A percentile compares a stretch with the other conserved stretches of the same genome.
Conservation (phyloP, 345 rosid genomes). For the Dimocarpus longan region DNA sequence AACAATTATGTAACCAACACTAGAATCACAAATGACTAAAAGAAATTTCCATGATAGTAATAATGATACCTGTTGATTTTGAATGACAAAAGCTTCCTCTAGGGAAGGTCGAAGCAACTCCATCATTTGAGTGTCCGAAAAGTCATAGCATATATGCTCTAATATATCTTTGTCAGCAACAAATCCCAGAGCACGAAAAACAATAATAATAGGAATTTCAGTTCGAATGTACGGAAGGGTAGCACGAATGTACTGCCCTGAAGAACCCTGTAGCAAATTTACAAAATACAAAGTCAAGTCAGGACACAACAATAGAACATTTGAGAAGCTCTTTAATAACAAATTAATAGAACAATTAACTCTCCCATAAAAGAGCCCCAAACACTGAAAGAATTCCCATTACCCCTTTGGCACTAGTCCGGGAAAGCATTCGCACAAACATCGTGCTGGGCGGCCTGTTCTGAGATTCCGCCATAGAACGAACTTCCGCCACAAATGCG, state of each 20-base stretch:
- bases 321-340: not conserved
- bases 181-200: conserved; percentile 95
- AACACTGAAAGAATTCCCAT: conserved; percentile 19
- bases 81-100: conserved; percentile 98
- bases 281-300: not conserved
- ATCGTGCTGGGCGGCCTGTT: conserved; percentile 96
- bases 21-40: not conserved
- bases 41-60: not conserved
- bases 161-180: conserved; percentile 96
- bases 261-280: conserved; percentile 67
- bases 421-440: conserved; percentile 99
- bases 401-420: conserved; percentile 98
- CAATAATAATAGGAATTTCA: conserved; percentile 96
- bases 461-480: conserved; percentile 97
- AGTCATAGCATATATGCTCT: conserved; percentile 94
- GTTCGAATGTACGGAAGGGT: conserved; percentile 97
- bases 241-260: conserved; percentile 93
- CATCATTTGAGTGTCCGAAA: conserved; percentile 94
- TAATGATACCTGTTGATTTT: conserved; percentile 81
- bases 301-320: not conserved
- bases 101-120: conserved; percentile 95
- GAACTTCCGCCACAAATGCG: conserved; percentile 88
- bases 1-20: not conserved
- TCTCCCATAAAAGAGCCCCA: not conserved
- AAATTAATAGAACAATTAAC: not conserved